phyloP scores from a whole-genome alignment of 2,329 filamentous ascomycete species.

The Tolypocladium tundrense region DNA sequence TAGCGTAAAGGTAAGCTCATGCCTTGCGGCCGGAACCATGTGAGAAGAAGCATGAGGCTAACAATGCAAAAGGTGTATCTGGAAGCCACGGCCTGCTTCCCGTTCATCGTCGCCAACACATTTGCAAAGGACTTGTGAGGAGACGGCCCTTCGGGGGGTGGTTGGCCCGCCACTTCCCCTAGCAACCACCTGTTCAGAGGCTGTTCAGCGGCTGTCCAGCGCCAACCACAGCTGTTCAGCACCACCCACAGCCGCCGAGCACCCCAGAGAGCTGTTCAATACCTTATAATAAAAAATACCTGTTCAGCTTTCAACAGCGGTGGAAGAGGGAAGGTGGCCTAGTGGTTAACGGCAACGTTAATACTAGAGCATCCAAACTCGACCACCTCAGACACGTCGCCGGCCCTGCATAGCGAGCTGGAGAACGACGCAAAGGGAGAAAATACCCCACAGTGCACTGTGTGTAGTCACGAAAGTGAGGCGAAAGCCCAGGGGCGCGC shows the following conservation, averaged over 20 bases:
- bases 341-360: not conserved
- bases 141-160: not conserved
- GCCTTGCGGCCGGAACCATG: not conserved
- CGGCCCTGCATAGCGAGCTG: not conserved
- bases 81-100: conserved; percentile 55
- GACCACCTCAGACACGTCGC: not conserved
- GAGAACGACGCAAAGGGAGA: not conserved
- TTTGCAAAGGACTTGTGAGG: conserved; percentile 44
- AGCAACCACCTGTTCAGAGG: not conserved
- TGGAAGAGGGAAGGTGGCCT: not conserved
- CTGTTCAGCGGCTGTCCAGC: not conserved
- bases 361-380: not conserved
- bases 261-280: not conserved
- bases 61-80: conserved; percentile 41
- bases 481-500: not conserved
- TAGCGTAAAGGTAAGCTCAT: conserved; percentile 65
- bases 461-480: not conserved
- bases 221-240: not conserved
- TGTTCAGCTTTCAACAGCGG: not conserved
- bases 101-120: conserved; percentile 56
- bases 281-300: not conserved
- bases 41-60: not conserved
- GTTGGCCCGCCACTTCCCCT: not conserved
- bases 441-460: not conserved
- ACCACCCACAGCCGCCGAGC: not conserved